Conservation (phyloP, 164 flowering plant species). For the Saururus chinensis region DNA sequence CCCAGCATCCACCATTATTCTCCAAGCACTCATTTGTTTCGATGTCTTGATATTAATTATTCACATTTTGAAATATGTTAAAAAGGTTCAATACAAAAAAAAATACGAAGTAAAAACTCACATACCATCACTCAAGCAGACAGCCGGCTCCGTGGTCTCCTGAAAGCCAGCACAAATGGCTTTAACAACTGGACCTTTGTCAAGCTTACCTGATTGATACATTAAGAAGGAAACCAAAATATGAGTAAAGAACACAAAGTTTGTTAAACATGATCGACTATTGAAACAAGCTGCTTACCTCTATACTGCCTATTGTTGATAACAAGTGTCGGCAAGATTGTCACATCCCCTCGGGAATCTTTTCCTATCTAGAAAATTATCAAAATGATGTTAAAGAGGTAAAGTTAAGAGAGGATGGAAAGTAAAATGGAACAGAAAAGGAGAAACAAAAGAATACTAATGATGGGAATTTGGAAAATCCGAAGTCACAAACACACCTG, state of each 20-base stretch:
- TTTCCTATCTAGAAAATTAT: constrained; percentile 56
- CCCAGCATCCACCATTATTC: constrained; percentile 95
- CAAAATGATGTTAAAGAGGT: not conserved
- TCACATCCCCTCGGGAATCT: constrained; percentile 91
- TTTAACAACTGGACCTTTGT: constrained; percentile 82
- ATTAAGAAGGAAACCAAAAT: too few species aligned
- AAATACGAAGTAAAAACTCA: not conserved
- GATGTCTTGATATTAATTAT: constrained; percentile 31
- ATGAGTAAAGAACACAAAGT: constrained; percentile 1
- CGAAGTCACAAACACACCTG: constrained; percentile 41
- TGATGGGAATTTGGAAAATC: not conserved
- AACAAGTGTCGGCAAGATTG: constrained; percentile 93
- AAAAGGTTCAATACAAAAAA: not conserved
- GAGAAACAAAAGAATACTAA: not conserved
- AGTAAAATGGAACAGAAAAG: not conserved
- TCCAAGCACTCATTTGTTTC: constrained; percentile 88
- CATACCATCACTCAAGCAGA: constrained; percentile 73
- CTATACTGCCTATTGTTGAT: constrained; percentile 85
- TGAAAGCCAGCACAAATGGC: constrained; percentile 92
- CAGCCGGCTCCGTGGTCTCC: constrained; percentile 89
- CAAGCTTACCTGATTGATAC: constrained; percentile 61
- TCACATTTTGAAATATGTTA: not conserved
- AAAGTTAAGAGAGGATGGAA: not conserved
- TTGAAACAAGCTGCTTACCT: constrained; percentile 33
- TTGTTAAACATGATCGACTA: not conserved